Evolutionary conservation across 768 basidiomycete genomes (phyloP), one percentile per base, ranked within the genome.

Genomic region (Auriscalpium microsporum): DNA sequence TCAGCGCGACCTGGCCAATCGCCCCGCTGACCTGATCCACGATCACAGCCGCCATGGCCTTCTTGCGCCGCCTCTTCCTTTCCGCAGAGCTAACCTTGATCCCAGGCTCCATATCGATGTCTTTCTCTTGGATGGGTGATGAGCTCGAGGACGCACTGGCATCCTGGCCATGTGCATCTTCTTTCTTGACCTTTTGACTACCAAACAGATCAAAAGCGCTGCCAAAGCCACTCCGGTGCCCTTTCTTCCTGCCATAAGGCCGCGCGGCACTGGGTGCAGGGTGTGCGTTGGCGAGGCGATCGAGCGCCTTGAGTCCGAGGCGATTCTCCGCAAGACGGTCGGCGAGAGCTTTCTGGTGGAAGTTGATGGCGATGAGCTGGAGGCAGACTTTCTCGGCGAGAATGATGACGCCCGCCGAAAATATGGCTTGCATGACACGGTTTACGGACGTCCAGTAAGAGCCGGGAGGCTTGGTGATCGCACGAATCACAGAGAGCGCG

Each of bases 281-380:
- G 8, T 82, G 79, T 4, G 82, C 84, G 64, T 84, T 84, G 4
- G 87, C 88, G 37, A 90, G 75, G 33, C 75, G 75, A 65, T 89
- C 87, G 19, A 90, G 73, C 2, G 84, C 86, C 62, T 77, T 81
- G 34, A 90, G 72, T 9, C 83, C 88, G 38, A 85, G 69, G 35
- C 77, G 77, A 61, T 90, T 90, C 67, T 87, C 86, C 8, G 74
- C 72, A 14, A 90, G 69, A 38, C 87, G 82, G 53, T 90, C 87
- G 10, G 85, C 81, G 19, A 90, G 78, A 1, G 87, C 86, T 54
- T 79, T 85, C 59, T 81, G 77, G 65, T 90, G 87, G 65, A 90
- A 91, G 60, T 81, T 86, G 70, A 89, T 89, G 33, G 89, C 87
- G 46, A 90, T 81, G 57, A 83, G 82, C 62, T 83, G 86, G 35